Conservation (phyloP, 306 rosid species). For the Amphicarpaea edgeworthii region DNA sequence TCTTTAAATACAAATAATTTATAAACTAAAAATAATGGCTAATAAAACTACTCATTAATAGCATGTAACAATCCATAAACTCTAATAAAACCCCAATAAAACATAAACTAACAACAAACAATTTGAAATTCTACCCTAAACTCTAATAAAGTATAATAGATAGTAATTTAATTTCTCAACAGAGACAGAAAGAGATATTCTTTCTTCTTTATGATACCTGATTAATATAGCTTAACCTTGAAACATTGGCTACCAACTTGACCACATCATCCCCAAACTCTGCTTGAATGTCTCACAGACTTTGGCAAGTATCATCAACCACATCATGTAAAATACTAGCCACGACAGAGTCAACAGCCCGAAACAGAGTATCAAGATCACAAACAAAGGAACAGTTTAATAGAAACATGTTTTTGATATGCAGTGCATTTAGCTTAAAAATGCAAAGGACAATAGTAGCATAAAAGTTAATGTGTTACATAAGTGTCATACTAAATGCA, state of each 20-base stretch:
- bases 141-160: too few relatives aligned
- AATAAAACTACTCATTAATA: too few relatives aligned
- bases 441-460: not conserved
- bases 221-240: slow-evolving; percentile 88
- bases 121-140: too few relatives aligned
- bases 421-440: slow-evolving; percentile 12
- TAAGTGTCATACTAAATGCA: not conserved
- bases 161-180: too few relatives aligned
- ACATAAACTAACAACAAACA: too few relatives aligned
- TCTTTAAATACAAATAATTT: too few relatives aligned
- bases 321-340: slow-evolving; percentile 97
- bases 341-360: slow-evolving; percentile 93
- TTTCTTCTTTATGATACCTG: slow-evolving; percentile 66
- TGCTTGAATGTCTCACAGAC: slow-evolving; percentile 69
- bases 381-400: slow-evolving; percentile 36
- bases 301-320: slow-evolving; percentile 84
- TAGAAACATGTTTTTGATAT: slow-evolving; percentile 14
- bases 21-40: too few relatives aligned
- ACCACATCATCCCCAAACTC: slow-evolving; percentile 89
- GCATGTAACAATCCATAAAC: too few relatives aligned
- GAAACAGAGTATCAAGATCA: slow-evolving; percentile 47
- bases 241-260: slow-evolving; percentile 89
- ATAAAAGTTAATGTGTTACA: slow-evolving; percentile 12
- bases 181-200: slow-evolving; percentile 34
- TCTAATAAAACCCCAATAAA: too few relatives aligned